Base-by-base conservation (phyloP, 495 filamentous ascomycete species). In the Lasiosphaeria hispida region DNA sequence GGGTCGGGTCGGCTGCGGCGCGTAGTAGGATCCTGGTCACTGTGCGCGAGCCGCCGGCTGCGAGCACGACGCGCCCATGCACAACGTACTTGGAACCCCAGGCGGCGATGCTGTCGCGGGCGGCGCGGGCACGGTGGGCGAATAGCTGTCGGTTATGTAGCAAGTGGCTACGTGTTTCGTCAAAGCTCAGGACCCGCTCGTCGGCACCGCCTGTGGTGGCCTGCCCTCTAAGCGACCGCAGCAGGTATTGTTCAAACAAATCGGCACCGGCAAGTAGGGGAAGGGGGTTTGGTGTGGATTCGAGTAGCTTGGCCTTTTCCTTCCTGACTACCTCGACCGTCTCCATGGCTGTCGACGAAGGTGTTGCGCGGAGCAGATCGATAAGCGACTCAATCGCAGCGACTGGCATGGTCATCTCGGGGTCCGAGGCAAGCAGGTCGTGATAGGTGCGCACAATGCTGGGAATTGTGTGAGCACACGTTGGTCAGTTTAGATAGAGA, bases 311-410 rank as follows among this genome's bases (percentile, higher is more conserved):
- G 57, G 89, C 90, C 53, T 69, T 71, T 57, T 90, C 85, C 33
- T 81, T 82, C 67, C 85, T 83, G 58, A 98, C 84, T 33, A 93
- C 83, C 59, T 90, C 85, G 63, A 97, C 85, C 42, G 92, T 96
- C 74, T 98, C 94, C 70, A 91, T 93, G 62, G 96, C 89, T 30
- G 94, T 98, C 11, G 84, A 84, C 7, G 90, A 87, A 47, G 85
- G 83, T 8, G 84, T 87, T 48, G 85, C 82, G 69, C 85, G 84
- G 57, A 97, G 85, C 57, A 91, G 85, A 63, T 89, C 81, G 61
- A 96, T 92, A 47, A 97, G 82, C 37, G 94, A 85, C 75, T 97
- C 92, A 70, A 98, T 96, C 52, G 94, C 92, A 2, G 93, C 94
- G 49, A 98, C 87, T 48, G 93, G 91, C 89, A 96, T 96, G 23